Base-by-base conservation (phyloP, 495 filamentous ascomycete species). In the Neurospora discreta region DNA sequence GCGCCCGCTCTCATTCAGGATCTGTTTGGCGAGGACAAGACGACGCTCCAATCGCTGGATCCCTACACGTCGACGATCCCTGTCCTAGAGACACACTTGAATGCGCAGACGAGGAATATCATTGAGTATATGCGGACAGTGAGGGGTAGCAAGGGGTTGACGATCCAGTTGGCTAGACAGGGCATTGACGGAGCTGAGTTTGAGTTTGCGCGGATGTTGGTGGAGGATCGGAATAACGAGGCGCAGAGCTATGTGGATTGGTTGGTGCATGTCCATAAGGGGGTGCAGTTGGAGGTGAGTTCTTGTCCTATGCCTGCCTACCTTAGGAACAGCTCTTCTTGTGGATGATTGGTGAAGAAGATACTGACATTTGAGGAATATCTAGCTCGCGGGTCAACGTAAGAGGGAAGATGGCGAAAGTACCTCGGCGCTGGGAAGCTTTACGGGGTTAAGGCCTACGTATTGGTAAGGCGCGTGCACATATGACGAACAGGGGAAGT, bases 181-280 rank as follows among this genome's bases (percentile, higher is more conserved):
- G 94, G 94, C 1, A 84, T 98, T 3, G 95, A 99, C 76, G 95
- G 95, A 0, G 93, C 94, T 2, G 95, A 99, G 81, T 98, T 92
- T 74, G 95, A 99, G 81, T 99, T 98, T 82, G 95, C 96, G 46
- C 84, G 93, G 52, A 82, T 94, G 79, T 81, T 99, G 74, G 88
- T 97, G 69, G 95, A 99, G 82, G 95, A 99, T 78, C 87, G 95
- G 74, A 98, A 98, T 81, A 97, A 96, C 74, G 95, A 99, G 81
- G 95, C 95, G 40, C 93, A 95, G 81, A 95, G 91, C 75, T 98
- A 99, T 82, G 95, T 98, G 20, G 95, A 99, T 82, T 99, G 95
- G 95, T 81, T 99, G 80, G 95, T 99, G 70, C 93, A 97, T 82
- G 84, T 98, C 68, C 95, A 99, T 78, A 90, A 94, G 75, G 90